These are phyloP conservation scores for Populus trichocarpa DNA, from an alignment of 441 rosid genomes.

Conservation along the genomic window DNA sequence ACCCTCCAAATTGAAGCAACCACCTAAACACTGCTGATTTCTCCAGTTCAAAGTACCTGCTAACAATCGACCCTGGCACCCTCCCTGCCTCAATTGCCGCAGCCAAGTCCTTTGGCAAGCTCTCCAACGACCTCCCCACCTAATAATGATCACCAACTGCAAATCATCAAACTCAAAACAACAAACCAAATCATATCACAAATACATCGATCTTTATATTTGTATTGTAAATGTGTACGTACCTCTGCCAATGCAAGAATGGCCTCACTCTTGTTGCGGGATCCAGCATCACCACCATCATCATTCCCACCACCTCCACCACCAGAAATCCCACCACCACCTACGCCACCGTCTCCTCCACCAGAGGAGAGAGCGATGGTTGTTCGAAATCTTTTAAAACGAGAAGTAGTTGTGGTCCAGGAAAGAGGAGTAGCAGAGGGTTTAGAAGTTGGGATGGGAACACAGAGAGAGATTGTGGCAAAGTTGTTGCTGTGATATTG, in stretches of 20 bases:
- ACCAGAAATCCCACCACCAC: conserved; percentile 3
- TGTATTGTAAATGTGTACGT: not conserved
- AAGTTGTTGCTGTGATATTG: not conserved
- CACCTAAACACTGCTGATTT: conserved; percentile 59
- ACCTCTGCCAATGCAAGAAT: conserved; percentile 40
- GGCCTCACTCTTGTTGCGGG: conserved; percentile 35
- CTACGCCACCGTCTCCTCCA: conserved; percentile 14
- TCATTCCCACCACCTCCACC: conserved; percentile 15
- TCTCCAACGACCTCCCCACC: conserved; percentile 58
- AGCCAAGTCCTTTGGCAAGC: conserved; percentile 77
- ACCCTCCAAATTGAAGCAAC: conserved; percentile 87
- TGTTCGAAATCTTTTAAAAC: not conserved
- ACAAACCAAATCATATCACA: not conserved
- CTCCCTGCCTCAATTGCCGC: conserved; percentile 68
- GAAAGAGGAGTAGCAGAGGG: conserved; percentile 11
- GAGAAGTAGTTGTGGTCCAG: not conserved
- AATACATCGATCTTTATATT: no score
- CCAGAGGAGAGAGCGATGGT: conserved; percentile 21
- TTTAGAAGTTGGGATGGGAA: conserved; percentile 7
- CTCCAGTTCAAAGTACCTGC: conserved; percentile 65
- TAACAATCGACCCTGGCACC: conserved; percentile 73
- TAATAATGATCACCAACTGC: conserved; percentile 22
- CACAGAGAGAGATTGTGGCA: conserved; percentile 9
- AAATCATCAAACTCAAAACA: not conserved
- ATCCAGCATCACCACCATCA: conserved; percentile 25